Evolutionary conservation across 805 yeast species (phyloP), one percentile per base, ranked within the genome.

Genomic region (Wickerhamiella kazuoi): DNA sequence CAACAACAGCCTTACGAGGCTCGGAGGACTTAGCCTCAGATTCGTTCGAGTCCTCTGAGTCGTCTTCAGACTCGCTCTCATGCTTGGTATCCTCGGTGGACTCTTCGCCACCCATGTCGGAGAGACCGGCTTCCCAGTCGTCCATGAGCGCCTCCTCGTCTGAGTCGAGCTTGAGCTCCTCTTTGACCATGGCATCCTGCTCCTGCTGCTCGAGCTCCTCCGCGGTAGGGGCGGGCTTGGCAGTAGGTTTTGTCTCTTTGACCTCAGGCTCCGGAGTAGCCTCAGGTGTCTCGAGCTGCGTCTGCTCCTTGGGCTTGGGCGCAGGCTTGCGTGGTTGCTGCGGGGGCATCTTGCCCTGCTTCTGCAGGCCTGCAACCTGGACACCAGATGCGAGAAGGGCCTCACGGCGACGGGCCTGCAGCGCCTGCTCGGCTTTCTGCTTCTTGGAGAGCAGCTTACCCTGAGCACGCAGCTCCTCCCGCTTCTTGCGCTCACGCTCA

Each of bases 391-490:
- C 76, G 47, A 87, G 68, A 45, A 87, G 66, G 52, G 77, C 84
- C 47, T 80, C 80, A 59, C 93, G 79, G 64, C 97, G 83, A 57
- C 80, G 79, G 55, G 87, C 96, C 52, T 76, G 72, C 31, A 76
- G 60, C 39, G 76, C 81, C 64, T 81, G 80, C 57, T 84, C 94
- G 60, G 84, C 94, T 62, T 80, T 83, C 68, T 90, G 98, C 57
- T 86, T 87, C 66, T 82, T 90, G 43, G 95, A 80, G 55, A 90
- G 64, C 40, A 77, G 74, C 57, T 90, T 90, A 54, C 99, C 99
- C 62, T 87, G 96, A 28, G 95, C 90, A 63, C 81, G 82, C 58
- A 90, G 73, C 63, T 82, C 87, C 53, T 90, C 98, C 49, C 72
- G 78, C 67, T 79, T 84, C 43, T 71, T 69, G 62, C 71, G 79